These are phyloP conservation scores for Carallia pectinifolia DNA, from an alignment of 345 rosid genomes.

Conservation along the genomic window DNA sequence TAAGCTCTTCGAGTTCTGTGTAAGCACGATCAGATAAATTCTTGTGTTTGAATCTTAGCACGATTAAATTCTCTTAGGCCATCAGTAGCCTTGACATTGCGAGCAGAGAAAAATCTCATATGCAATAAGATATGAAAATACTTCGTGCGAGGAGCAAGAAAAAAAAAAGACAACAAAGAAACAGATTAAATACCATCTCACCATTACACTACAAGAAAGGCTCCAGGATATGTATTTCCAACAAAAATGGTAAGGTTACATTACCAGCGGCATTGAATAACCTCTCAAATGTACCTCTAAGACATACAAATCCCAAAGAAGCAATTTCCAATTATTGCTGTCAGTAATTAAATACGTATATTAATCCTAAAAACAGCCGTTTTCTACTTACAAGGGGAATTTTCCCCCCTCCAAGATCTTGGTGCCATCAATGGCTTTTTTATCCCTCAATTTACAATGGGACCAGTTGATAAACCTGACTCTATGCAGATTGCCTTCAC, in stretches of 20 bases:
- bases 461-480: constrained; percentile 35
- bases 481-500: constrained; percentile 28
- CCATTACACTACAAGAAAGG: not conserved
- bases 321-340: constrained; percentile 41
- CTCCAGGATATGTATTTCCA: not conserved
- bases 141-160: no score
- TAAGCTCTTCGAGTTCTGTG: no score
- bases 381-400: constrained; percentile 50
- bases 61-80: no score
- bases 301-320: constrained; percentile 31
- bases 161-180: no score
- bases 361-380: constrained; percentile 36
- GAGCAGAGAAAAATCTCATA: no score
- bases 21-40: no score
- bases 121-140: no score
- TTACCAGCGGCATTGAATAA: constrained; percentile 23
- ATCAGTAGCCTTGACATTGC: no score
- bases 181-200: constrained; percentile 3
- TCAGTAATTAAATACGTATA: constrained; percentile 22
- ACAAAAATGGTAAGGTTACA: constrained; percentile 20
- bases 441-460: constrained; percentile 39
- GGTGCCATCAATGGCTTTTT: constrained; percentile 34
- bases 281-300: constrained; percentile 29
- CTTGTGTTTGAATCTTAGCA: no score
- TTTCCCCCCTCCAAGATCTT: constrained; percentile 33